These are phyloP conservation scores for Furculomyces boomerangus DNA, from an alignment of 371 early-diverging fungal species.

Conservation along the genomic window DNA sequence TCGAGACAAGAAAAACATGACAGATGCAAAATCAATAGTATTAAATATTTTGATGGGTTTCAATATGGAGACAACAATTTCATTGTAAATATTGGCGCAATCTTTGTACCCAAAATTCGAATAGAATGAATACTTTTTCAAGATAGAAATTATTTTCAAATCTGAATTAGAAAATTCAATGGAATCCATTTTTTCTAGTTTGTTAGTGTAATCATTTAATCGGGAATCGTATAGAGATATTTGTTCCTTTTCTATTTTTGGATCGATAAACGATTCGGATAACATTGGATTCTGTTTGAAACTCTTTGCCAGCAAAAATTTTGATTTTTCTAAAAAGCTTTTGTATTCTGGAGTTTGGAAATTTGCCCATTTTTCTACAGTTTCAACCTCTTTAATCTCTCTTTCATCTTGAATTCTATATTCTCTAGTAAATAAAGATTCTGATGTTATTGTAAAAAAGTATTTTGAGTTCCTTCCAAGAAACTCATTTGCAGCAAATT, in stretches of 20 bases:
- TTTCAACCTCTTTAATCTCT: slow-evolving; percentile 25
- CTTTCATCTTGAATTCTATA: not conserved
- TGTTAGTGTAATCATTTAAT: no score
- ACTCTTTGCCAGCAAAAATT: slow-evolving; percentile 17
- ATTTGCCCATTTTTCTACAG: slow-evolving; percentile 34
- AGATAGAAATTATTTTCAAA: slow-evolving; percentile 33
- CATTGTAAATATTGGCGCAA: slow-evolving; percentile 25
- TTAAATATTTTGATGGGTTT: slow-evolving; percentile 40
- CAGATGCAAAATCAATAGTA: slow-evolving; percentile 28
- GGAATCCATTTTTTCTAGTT: no score
- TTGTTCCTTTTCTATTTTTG: no score
- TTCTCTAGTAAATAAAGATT: not conserved
- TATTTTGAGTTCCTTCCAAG: not conserved
- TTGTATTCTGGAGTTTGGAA: slow-evolving; percentile 18
- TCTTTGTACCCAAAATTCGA: slow-evolving; percentile 19
- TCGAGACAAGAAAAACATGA: slow-evolving; percentile 44
- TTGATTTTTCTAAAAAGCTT: slow-evolving; percentile 29
- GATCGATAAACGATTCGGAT: no score
- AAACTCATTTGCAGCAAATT: slow-evolving; percentile 2
- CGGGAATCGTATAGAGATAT: no score
- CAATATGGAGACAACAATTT: slow-evolving; percentile 34
- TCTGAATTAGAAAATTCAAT: no score
- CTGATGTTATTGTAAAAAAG: not conserved
- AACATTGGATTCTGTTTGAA: slow-evolving; percentile 26
- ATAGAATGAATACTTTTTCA: slow-evolving; percentile 32